Evolutionary conservation across 345 rosid species (phyloP).

Genomic region (Erucastrum elatum): DNA sequence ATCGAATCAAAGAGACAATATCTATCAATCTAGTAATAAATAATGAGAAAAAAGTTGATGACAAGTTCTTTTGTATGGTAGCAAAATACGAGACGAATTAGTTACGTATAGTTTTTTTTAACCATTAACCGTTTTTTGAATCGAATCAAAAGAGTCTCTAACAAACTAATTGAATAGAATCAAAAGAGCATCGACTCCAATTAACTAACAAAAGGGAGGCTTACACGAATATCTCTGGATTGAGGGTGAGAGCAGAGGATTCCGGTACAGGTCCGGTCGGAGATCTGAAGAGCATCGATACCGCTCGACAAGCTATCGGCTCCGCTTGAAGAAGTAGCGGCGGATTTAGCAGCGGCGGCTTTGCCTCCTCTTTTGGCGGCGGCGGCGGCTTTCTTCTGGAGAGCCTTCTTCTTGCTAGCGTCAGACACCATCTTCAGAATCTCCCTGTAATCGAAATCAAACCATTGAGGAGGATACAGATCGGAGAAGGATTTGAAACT

Average conservation of each 20-base stretch:
- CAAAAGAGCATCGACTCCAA: neutral
- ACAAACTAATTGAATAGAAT: neutral
- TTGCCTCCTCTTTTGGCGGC: neutral
- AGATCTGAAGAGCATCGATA: conserved; percentile 59
- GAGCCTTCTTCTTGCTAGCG: conserved; percentile 99
- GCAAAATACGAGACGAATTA: too few species aligned
- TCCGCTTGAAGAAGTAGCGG: conserved; percentile 51
- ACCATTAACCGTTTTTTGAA: neutral
- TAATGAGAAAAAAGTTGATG: too few species aligned
- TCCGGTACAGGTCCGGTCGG: conserved; percentile 98
- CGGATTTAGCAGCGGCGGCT: conserved; percentile 43
- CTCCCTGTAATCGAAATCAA: conserved; percentile 21
- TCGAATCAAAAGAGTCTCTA: neutral
- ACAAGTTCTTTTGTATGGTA: too few species aligned
- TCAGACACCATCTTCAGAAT: conserved; percentile 83
- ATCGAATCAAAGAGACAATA: too few species aligned
- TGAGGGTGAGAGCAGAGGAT: conserved; percentile 99
- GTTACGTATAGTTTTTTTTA: too few species aligned
- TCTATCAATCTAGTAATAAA: too few species aligned
- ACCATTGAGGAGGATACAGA: neutral
- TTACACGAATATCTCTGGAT: conserved; percentile 91
- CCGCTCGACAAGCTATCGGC: conserved; percentile 59
- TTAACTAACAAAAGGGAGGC: neutral
- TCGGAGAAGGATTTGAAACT: too few species aligned
- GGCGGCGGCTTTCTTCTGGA: conserved; percentile 97